Base-by-base conservation (phyloP, 2,329 filamentous ascomycete genomes). In the Fusarium tupiense region DNA sequence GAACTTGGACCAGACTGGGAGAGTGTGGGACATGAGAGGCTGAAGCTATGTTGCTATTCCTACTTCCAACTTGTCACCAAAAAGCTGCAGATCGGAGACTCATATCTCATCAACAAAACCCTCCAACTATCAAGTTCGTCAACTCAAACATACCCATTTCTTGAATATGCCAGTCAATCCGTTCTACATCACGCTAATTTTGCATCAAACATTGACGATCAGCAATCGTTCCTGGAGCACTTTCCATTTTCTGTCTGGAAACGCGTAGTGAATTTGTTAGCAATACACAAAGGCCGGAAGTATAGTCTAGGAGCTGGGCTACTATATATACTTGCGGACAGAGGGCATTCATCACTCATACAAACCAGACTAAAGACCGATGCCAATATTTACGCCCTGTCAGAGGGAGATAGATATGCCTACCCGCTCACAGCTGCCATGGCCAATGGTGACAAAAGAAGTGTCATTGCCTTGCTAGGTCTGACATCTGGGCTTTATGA, bases 361-460 rank as follows among this genome's bases (percentile, higher is more conserved):
- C 58, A 17, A 0, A 20, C 4, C 1, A 16, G 2, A 0, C 13
- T 56, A 0, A 4, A 33, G 12, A 0, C 4, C 1, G 16, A 53
- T 8, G 3, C 66, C 3, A 0, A 7, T 0, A n/a, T 61, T 17
- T 1, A 65, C 24, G 20, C n/a, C 0, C 12, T 20, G 2, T 20
- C 24, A 8, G 1, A 22, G 1, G 22, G 20, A 16, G 75, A 69
- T 3, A 57, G 67, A 49, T 76, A 76, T 2, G 14, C n/a, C 0
- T 26, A 16, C 2, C 74, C 76, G 0, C 38, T 78, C 0, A 64
- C 72, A 44, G 73, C 72, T 5, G 76, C 77, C 0, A 26, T 76
- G 9, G 72, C 64, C 5, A 69, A 33, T 10, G 65, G 57, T 0
- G 5, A 75, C 6, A 61, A 54, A 2, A 29, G 37, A 0, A 67